A percentile compares a stretch with the other conserved stretches of the same genome.
Evolutionary conservation across 768 basidiomycete species (phyloP).

Genomic region (Kwoniella sp.): DNA sequence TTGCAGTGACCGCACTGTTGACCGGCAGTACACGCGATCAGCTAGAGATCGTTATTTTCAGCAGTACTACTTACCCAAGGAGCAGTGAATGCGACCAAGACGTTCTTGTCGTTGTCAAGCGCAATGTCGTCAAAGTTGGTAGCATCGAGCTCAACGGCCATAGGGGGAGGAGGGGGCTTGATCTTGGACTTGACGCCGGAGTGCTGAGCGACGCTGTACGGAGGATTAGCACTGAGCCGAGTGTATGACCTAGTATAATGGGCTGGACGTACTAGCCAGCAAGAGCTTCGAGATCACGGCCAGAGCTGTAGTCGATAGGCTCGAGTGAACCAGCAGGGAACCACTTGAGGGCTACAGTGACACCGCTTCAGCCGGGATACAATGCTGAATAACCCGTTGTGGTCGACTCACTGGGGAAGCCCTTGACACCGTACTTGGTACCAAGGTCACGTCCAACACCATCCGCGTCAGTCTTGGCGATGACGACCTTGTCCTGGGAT

Average conservation of each 20-base stretch:
- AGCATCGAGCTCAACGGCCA: conserved; percentile 63
- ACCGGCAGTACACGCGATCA: background rate
- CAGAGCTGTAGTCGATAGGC: conserved; percentile 66
- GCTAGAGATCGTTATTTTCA: background rate
- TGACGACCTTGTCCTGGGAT: conserved; percentile 78
- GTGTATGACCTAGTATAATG: background rate
- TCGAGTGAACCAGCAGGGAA: conserved; percentile 65
- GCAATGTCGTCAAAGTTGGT: conserved; percentile 73
- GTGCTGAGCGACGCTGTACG: conserved; percentile 65
- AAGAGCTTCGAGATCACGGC: conserved; percentile 74
- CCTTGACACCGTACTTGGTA: conserved; percentile 68
- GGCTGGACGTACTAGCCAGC: conserved; percentile 59
- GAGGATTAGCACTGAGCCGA: background rate
- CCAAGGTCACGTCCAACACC: conserved; percentile 75
- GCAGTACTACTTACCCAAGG: conserved; percentile 51
- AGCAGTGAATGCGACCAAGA: conserved; percentile 63
- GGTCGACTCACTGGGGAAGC: conserved; percentile 85
- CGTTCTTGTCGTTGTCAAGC: conserved; percentile 67
- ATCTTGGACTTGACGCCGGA: conserved; percentile 81
- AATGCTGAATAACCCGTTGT: too few species aligned
- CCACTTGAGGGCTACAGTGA: conserved; percentile 77
- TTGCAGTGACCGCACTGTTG: conserved; percentile 97
- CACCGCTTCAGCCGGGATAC: background rate
- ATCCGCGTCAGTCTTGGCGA: conserved; percentile 92
- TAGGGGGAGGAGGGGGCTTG: conserved; percentile 74